Conservation (phyloP, 164 flowering plant genomes). For the Annona cherimola region DNA sequence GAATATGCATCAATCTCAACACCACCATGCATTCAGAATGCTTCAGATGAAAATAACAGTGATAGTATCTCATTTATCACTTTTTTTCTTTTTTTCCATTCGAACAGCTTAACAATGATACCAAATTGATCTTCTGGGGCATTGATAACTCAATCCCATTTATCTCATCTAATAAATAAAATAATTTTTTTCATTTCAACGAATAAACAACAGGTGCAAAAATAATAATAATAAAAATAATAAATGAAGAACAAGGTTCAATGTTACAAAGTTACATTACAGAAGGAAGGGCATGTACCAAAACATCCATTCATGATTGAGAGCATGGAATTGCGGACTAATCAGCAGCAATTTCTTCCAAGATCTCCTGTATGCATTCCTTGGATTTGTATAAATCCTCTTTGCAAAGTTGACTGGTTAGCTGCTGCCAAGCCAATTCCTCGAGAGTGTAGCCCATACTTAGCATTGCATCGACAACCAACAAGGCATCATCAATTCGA, state of each 20-base stretch:
- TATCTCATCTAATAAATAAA: background rate
- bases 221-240: background rate
- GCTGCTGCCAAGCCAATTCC: constrained; percentile 12
- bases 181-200: background rate
- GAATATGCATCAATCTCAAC: background rate
- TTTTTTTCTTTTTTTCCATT: background rate
- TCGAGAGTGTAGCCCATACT: constrained; percentile 29
- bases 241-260: background rate
- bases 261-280: background rate
- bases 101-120: background rate
- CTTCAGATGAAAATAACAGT: background rate
- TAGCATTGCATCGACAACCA: constrained; percentile 36
- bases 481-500: constrained; percentile 41
- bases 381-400: constrained; percentile 15
- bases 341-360: constrained; percentile 14
- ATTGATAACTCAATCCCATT: background rate
- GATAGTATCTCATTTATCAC: background rate
- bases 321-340: background rate
- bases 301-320: background rate
- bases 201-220: background rate
- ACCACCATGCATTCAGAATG: background rate
- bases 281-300: background rate
- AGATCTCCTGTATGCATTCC: constrained; percentile 22
- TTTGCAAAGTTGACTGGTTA: constrained; percentile 29
- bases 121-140: background rate